A percentile compares a stretch with the other conserved stretches of the same genome.
Evolutionary conservation across 768 basidiomycete species (phyloP).

Genomic region (Cubamyces lactineus): DNA sequence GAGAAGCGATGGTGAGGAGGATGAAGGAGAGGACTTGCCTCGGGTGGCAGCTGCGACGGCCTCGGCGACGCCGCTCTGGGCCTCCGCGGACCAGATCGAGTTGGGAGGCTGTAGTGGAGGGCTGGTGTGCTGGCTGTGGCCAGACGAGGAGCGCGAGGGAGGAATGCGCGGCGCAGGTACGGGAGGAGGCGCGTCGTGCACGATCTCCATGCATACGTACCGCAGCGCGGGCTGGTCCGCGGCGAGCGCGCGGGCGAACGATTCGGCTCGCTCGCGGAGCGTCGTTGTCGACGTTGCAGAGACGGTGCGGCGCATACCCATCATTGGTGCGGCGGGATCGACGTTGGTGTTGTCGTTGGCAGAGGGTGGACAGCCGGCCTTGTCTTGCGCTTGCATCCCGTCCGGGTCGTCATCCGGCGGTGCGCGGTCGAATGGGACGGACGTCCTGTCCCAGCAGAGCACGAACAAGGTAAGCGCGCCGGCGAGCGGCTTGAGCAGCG

Average conservation of each 20-base stretch:
- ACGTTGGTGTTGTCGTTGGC: background rate
- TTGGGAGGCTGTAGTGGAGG: background rate
- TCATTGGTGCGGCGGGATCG: background rate
- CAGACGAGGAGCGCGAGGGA: background rate
- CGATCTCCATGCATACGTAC: slow-evolving; percentile 17
- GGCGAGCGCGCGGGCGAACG: slow-evolving; percentile 8
- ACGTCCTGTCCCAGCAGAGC: slow-evolving; percentile 23
- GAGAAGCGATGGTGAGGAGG: background rate
- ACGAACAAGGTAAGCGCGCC: slow-evolving; percentile 13
- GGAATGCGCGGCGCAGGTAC: background rate
- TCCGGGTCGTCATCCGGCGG: slow-evolving; percentile 12
- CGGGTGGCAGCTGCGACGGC: background rate
- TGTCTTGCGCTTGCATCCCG: background rate
- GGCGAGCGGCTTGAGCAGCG: slow-evolving; percentile 16
- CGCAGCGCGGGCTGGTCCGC: slow-evolving; percentile 13
- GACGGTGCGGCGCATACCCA: background rate
- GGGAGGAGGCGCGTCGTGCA: slow-evolving; percentile 16
- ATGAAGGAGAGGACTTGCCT: background rate
- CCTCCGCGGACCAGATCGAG: slow-evolving; percentile 10
- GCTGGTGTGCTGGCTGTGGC: background rate
- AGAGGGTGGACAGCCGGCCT: background rate
- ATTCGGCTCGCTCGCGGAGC: background rate
- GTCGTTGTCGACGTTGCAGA: background rate
- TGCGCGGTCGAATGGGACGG: slow-evolving; percentile 20
- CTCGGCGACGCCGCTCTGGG: slow-evolving; percentile 7